A percentile compares a stretch with the other conserved stretches of the same genome.
Evolutionary conservation across 352 stramenopile species (phyloP).

Genomic region (Peronospora destructor): DNA sequence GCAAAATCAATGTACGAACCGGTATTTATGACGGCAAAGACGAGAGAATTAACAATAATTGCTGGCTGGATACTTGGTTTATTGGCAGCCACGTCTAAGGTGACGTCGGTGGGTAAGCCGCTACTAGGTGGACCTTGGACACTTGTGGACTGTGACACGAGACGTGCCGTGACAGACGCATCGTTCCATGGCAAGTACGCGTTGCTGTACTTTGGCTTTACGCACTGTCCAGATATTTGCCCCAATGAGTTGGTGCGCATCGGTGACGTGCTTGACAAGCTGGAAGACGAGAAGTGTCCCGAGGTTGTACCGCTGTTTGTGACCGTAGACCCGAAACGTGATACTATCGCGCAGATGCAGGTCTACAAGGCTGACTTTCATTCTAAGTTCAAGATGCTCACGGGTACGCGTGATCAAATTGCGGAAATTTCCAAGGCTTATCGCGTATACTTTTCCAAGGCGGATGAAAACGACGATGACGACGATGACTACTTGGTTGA

Average conservation of each 20-base stretch:
- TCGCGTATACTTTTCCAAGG: slow-evolving; percentile 98
- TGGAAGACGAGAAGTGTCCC: slow-evolving; percentile 58
- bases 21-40: too few species aligned
- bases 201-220: slow-evolving; percentile 99
- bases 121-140: slow-evolving; percentile 89
- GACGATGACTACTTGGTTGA: slow-evolving; percentile 99
- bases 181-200: slow-evolving; percentile 91
- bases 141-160: slow-evolving; percentile 87
- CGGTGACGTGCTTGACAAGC: slow-evolving; percentile 90
- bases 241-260: slow-evolving; percentile 98
- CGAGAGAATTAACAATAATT: too few species aligned
- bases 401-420: slow-evolving; percentile 91
- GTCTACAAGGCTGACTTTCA: slow-evolving; percentile 93
- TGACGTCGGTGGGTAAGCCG: slow-evolving; percentile 87
- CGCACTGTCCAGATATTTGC: slow-evolving; percentile 98
- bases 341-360: slow-evolving; percentile 94
- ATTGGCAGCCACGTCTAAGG: slow-evolving; percentile 67
- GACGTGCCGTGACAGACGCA: slow-evolving; percentile 84
- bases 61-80: too few species aligned
- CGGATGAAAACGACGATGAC: slow-evolving; percentile 88
- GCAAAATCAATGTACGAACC: slow-evolving; percentile 66
- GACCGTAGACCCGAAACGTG: slow-evolving; percentile 94
- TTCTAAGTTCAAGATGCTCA: slow-evolving; percentile 85
- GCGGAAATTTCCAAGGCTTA: slow-evolving; percentile 96
- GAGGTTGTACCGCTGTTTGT: slow-evolving; percentile 93